Evolutionary conservation across 805 yeast genomes (phyloP), one percentile per base, ranked within the genome.

Genomic region (Cyberlindnera suaveolens): DNA sequence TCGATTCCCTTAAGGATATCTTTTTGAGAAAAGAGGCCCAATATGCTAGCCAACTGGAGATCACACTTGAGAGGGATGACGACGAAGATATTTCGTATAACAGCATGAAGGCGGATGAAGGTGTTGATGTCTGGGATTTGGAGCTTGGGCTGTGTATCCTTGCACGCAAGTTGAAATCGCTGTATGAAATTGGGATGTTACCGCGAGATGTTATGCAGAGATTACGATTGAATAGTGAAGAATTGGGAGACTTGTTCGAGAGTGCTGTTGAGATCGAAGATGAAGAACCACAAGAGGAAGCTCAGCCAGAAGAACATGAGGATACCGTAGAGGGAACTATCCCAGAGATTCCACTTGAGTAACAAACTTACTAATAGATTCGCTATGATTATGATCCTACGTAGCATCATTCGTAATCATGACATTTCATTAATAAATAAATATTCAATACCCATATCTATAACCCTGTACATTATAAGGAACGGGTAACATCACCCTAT

Each of bases 11-110:
- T 13, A 41, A 71, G 44, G 56, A 65, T n/a, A 53, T 71, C 3
- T 81, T 72, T 47, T 63, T 79, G 46, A 55, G 67, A 18, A 68
- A 72, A 45, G 88, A 81, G 50, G 65, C 72, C 6, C 63, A 64
- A 18, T 50, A 68, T 11, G 78, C 79, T 0, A 62, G 57, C 36
- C 31, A 59, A 1, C 37, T 62, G n/a, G 44, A 45, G 0, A 53
- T 66, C 3, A 64, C 69, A 11, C 56, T 80, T 41, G 82, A 77
- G 35, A 67, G 83, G 51, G 65, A 63, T 18, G 80, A 70, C 30
- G 65, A 68, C 17, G 85, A 80, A 53, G 80, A 65, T 47, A 77
- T 72, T 15, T 65, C 69, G 41, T 63, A 52, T 30, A 53, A 55
- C 37, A 47, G 53, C 17, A 46, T 49, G 18, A 43, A 41, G 18